These are phyloP conservation scores for Lotmaria passim DNA, from an alignment of 208 protist genomes.

Conservation along the genomic window DNA sequence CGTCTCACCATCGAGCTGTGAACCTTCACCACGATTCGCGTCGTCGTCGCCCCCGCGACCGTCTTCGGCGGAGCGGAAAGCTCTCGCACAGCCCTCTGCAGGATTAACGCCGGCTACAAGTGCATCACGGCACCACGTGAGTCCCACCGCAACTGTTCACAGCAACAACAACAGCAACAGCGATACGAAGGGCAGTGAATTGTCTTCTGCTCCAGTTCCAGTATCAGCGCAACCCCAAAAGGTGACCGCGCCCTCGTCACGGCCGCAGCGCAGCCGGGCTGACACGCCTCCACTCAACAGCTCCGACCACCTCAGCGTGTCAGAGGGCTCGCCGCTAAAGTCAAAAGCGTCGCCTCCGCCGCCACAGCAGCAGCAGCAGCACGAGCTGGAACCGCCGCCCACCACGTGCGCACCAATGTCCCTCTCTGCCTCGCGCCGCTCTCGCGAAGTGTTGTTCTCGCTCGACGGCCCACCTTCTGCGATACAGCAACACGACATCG, in stretches of 20 bases:
- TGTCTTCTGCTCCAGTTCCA: too few relatives aligned
- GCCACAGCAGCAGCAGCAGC: not conserved
- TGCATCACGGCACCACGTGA: too few relatives aligned
- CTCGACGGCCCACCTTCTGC: not conserved
- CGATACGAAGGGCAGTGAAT: not conserved
- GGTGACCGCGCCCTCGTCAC: not conserved
- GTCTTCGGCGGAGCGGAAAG: not conserved
- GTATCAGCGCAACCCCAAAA: not conserved
- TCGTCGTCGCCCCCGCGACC: slow-evolving; percentile 8
- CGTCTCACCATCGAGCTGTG: not conserved
- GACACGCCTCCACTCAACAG: not conserved
- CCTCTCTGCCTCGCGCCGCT: slow-evolving; percentile 8
- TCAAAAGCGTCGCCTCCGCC: not conserved
- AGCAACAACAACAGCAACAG: not conserved
- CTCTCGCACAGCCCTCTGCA: not conserved
- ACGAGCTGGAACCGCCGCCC: slow-evolving; percentile 5
- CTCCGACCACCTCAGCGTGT: not conserved
- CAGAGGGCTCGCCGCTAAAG: not conserved
- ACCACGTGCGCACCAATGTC: slow-evolving; percentile 14
- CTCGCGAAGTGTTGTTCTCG: not conserved
- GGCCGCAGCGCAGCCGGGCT: not conserved
- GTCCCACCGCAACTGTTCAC: too few relatives aligned
- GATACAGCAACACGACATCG: not conserved
- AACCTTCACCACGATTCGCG: not conserved
- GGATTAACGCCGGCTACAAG: too few relatives aligned